Base-by-base conservation (phyloP, 768 basidiomycete species). In the Phlebiopsis gigantea region DNA sequence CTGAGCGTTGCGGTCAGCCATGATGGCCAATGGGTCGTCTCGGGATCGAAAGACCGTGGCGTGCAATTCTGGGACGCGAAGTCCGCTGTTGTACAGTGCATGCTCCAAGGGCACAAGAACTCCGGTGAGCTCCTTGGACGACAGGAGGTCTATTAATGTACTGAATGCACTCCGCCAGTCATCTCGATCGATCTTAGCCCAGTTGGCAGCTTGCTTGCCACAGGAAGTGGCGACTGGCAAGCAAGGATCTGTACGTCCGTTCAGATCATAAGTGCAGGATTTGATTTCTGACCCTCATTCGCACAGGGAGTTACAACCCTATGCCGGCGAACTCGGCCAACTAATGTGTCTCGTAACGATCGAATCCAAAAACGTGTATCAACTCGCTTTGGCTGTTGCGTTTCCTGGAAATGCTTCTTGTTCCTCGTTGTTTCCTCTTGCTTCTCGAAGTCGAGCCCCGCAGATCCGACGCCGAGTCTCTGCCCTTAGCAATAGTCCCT, bases 11-110 rank as follows among this genome's bases (percentile, higher is more conserved):
- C 84, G 19, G 90, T 94, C 47, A 93, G 91, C 46, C 88, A 93
- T 61, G 95, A 98, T 70, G 92, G 91, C 4, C 84, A 90, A 62
- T 88, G 93, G 90, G 88, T 98, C 63, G 95, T 97, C 10, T 94
- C 92, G 10, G 96, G 97, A 51, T 87, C 85, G 31, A 98, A 98
- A 74, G 97, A 99, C 69, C 88, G 97, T 12, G 89, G 93, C 0
- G 94, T 99, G 55, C 92, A 95, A 69, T 93, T 96, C 68, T 93
- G 90, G 87, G 91, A 95, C 67, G 83, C 90, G 52, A 78, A 81
- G 61, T 79, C 79, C 12, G 86, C 83, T 41, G 80, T 84, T 42
- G 87, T 93, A 65, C 95, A 98, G 70, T 88, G 91, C 65, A 93
- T 96, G 88, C 77, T 99, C 29, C 95, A 98, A 69, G 85, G 88